These are phyloP conservation scores for Rostrohypoxylon terebratum DNA, from an alignment of 495 filamentous ascomycete genomes.

Conservation along the genomic window DNA sequence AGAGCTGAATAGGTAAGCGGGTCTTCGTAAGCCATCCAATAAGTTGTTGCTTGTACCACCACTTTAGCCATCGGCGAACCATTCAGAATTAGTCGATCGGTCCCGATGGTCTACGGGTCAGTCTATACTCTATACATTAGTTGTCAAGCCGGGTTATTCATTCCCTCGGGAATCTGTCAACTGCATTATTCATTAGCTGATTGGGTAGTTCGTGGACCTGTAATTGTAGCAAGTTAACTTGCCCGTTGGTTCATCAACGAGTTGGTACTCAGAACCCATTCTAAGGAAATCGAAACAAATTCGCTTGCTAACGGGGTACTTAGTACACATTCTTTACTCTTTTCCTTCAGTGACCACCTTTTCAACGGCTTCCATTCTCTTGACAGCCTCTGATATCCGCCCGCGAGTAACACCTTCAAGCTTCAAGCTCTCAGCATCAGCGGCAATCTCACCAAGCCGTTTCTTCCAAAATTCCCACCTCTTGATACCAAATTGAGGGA, in stretches of 20 bases:
- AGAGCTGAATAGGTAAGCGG: background rate
- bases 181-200: background rate
- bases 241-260: too few relatives aligned
- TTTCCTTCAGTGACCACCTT: background rate
- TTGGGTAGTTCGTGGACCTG: background rate
- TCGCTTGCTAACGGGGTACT: background rate
- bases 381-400: background rate
- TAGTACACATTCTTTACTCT: background rate
- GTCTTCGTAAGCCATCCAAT: background rate
- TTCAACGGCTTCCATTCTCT: background rate
- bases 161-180: background rate
- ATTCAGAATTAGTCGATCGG: background rate
- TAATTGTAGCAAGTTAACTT: too few relatives aligned
- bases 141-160: background rate
- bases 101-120: background rate
- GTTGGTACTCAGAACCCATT: too few relatives aligned
- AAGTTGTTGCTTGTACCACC: background rate
- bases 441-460: background rate
- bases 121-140: background rate
- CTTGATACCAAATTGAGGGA: background rate
- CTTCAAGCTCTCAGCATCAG: background rate
- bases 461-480: background rate
- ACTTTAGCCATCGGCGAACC: background rate
- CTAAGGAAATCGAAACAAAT: background rate
- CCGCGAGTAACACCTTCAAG: background rate